A percentile compares a stretch with the other conserved stretches of the same genome.
phyloP scores from a whole-genome alignment of 139 green algal species.

The Trebouxia sp. region DNA sequence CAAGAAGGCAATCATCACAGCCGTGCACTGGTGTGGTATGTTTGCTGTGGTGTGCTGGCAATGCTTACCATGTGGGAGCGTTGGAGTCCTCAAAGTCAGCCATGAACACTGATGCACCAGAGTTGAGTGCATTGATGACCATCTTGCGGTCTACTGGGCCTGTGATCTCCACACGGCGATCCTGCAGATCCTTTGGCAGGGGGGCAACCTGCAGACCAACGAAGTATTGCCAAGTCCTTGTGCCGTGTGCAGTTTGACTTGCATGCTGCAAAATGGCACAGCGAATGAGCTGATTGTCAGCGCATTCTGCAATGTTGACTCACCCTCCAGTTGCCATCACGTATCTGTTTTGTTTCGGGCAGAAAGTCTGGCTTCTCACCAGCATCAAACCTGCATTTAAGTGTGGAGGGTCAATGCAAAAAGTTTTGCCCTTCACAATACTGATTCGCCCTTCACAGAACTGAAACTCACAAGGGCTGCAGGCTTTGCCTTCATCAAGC shows the following conservation, averaged over 20 bases:
- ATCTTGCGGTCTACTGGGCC: constrained; percentile 88
- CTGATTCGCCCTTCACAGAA: too few relatives aligned
- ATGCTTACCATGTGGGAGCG: constrained; percentile 72
- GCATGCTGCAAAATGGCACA: too few relatives aligned
- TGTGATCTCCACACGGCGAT: constrained; percentile 89
- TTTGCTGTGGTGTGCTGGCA: not conserved
- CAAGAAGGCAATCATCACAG: not conserved
- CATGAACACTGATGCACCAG: constrained; percentile 84
- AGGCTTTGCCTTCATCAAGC: constrained; percentile 38
- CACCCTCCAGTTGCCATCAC: constrained; percentile 68
- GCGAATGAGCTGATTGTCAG: too few relatives aligned
- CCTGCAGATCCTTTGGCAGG: constrained; percentile 69
- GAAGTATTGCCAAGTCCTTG: too few relatives aligned
- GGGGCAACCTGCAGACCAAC: constrained; percentile 50
- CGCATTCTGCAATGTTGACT: not conserved
- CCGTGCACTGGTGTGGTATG: not conserved
- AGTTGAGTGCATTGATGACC: constrained; percentile 92
- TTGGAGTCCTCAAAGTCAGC: constrained; percentile 88
- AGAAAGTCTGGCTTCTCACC: constrained; percentile 71
- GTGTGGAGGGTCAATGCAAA: too few relatives aligned
- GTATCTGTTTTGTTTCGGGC: constrained; percentile 63
- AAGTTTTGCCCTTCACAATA: too few relatives aligned
- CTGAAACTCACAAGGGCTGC: too few relatives aligned
- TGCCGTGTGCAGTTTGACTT: too few relatives aligned
- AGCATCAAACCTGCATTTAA: constrained; percentile 52